Conservation (phyloP, 768 basidiomycete species). For the Scleroderma bovista region DNA sequence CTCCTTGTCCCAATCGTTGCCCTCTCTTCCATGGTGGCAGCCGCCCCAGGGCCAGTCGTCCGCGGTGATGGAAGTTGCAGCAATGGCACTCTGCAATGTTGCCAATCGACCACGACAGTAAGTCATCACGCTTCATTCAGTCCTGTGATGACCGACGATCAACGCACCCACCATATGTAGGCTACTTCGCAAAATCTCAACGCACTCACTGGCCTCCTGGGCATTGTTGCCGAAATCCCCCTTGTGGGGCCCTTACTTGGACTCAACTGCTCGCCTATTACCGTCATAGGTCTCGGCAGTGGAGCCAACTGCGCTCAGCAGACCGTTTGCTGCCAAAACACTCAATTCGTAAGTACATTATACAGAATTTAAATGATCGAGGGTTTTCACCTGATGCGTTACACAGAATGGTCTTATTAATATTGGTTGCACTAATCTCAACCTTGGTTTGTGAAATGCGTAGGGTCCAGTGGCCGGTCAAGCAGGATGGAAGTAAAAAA, state of each 20-base stretch:
- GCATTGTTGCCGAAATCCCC: not conserved
- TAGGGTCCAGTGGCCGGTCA: too few relatives aligned
- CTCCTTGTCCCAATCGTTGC: not conserved
- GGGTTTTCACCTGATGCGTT: not conserved
- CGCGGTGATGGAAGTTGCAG: constrained; percentile 15
- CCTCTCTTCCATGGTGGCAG: not conserved
- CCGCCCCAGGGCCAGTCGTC: not conserved
- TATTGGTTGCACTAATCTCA: constrained; percentile 5
- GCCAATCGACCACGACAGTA: constrained; percentile 7
- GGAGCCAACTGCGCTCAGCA: constrained; percentile 3
- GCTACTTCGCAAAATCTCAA: not conserved
- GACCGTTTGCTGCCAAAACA: constrained; percentile 5
- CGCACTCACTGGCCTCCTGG: not conserved
- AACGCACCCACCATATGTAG: too few relatives aligned
- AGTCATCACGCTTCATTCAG: not conserved
- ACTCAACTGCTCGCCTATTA: constrained; percentile 4
- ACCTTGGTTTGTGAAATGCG: not conserved
- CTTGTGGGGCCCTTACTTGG: not conserved
- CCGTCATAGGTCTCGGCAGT: not conserved
- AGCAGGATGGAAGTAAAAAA: not conserved
- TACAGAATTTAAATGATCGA: too few relatives aligned
- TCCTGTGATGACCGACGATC: not conserved
- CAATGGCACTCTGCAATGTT: constrained; percentile 26
- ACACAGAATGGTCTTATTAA: constrained; percentile 5
- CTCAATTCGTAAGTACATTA: constrained; percentile 4